These are phyloP conservation scores for Magnolia sinica DNA, from an alignment of 164 flowering plant genomes.

Conservation along the genomic window DNA sequence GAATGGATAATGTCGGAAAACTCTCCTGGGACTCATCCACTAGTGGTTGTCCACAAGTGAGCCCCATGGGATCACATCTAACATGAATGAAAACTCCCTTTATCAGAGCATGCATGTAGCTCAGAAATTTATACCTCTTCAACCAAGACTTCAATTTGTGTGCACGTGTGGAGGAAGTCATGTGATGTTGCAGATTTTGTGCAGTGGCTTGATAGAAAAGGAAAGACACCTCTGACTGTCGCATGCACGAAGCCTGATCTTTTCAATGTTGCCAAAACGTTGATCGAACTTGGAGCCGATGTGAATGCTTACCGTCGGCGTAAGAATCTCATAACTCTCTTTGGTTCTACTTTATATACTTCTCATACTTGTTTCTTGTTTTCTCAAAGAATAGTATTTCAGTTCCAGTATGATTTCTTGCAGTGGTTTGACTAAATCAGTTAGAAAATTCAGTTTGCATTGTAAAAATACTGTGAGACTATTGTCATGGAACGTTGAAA, in stretches of 20 bases:
- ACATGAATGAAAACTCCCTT: too few species aligned
- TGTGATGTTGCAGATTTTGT: slow-evolving; percentile 8
- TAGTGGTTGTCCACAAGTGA: too few species aligned
- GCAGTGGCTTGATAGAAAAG: slow-evolving; percentile 91
- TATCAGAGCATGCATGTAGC: too few species aligned
- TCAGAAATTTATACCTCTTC: background rate
- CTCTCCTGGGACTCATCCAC: too few species aligned
- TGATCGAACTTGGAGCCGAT: slow-evolving; percentile 90
- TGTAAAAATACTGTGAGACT: background rate
- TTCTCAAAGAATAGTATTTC: background rate
- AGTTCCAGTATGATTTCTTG: background rate
- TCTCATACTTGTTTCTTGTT: background rate
- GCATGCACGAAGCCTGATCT: slow-evolving; percentile 68
- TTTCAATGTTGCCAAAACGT: slow-evolving; percentile 53
- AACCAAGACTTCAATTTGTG: background rate
- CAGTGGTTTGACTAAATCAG: background rate
- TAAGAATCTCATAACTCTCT: slow-evolving; percentile 13
- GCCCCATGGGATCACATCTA: too few species aligned
- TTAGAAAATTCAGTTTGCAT: background rate
- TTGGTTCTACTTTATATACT: background rate
- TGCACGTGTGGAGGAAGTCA: background rate
- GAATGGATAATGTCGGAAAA: too few species aligned
- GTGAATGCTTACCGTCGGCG: slow-evolving; percentile 87
- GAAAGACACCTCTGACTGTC: slow-evolving; percentile 78
- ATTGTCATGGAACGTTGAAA: too few species aligned